phyloP scores from a whole-genome alignment of 495 filamentous ascomycete species.

The Daldinia grandis region DNA sequence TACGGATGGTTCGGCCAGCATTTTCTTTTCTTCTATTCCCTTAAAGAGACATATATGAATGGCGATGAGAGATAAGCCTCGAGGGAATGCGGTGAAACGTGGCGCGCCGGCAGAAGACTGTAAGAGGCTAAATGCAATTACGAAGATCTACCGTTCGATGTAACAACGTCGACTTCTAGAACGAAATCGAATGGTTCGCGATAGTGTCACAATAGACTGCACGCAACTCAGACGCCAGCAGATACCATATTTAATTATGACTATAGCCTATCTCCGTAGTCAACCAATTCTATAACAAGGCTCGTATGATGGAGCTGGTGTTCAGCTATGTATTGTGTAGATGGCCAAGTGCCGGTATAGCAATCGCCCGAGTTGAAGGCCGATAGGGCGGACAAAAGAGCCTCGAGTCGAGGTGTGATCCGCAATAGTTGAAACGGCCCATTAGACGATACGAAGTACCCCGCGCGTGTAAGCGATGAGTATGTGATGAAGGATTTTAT shows the following conservation, averaged over 20 bases:
- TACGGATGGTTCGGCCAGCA: constrained; percentile 41
- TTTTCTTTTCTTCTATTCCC: constrained; percentile 11
- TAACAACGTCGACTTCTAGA: constrained; percentile 21
- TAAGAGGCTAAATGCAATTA: constrained; percentile 29
- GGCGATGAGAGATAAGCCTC: constrained; percentile 3
- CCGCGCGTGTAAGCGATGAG: constrained; percentile 7
- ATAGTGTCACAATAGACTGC: constrained; percentile 30
- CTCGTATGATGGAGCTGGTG: constrained; percentile 18
- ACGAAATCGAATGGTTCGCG: constrained; percentile 15
- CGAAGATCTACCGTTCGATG: constrained; percentile 16
- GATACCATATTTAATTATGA: background rate
- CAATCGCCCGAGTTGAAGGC: constrained; percentile 33
- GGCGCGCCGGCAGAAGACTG: constrained; percentile 15
- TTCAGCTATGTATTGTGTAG: constrained; percentile 8
- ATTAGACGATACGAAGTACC: constrained; percentile 22
- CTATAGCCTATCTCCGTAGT: constrained; percentile 6
- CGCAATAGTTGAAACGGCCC: constrained; percentile 9
- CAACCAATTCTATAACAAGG: constrained; percentile 1
- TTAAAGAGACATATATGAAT: background rate
- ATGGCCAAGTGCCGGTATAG: constrained; percentile 33
- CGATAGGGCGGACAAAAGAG: constrained; percentile 23
- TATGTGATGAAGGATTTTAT: background rate
- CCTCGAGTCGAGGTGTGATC: constrained; percentile 16
- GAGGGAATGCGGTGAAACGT: background rate
- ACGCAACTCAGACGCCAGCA: constrained; percentile 8